Base-by-base conservation (phyloP, 176 grass and related monocot genomes). In the Musa schizocarpa region DNA sequence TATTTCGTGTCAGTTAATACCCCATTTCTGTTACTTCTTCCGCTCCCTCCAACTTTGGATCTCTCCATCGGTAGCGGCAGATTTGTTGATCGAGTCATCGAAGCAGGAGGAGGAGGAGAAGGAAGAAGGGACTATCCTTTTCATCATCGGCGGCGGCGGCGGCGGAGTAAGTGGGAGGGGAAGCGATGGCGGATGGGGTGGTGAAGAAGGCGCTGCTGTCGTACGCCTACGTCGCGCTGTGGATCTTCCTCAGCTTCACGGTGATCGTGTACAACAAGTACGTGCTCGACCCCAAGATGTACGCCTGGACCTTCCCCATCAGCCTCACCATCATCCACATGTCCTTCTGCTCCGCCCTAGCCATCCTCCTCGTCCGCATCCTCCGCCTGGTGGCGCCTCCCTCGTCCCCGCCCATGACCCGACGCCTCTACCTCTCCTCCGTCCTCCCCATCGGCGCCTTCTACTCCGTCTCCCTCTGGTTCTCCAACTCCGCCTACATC, bases 241-340 rank as follows among this genome's bases (percentile, higher is more conserved):
- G 94, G 94, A 93, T 97, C 86, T 87, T 91, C 77, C 88, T 97
- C 68, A 90, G 85, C 88, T 97, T 97, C 84, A 23, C 88, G 10
- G 94, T 98, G 54, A 98, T 98, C 86, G 86, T 98, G 64, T 98
- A 86, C 90, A 98, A 98, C 94, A 98, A 98, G 86, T 98, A 98
- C 86, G 91, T 98, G 86, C 86, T 93, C 29, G 94, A 98, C 77
- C 94, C 94, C 34, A 93, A 91, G 88, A 93, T 98, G 90, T 98
- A 98, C 82, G 86, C 83, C 75, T 98, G 94, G 94, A 86, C 90
- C 9, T 98, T 98, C 88, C 94, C 94, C 23, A 93, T 98, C 86
- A 91, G 90, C 0, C 94, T 98, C 74, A 98, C 94, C 86, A 90
- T 98, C 86, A 83, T 98, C 56, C 93, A 97, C 72, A 97, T 97